Percentiles rank a stretch among this genome's conserved stretches.
Conservation (phyloP, 2,329 filamentous ascomycete species). For the Thelonectria discophora region DNA sequence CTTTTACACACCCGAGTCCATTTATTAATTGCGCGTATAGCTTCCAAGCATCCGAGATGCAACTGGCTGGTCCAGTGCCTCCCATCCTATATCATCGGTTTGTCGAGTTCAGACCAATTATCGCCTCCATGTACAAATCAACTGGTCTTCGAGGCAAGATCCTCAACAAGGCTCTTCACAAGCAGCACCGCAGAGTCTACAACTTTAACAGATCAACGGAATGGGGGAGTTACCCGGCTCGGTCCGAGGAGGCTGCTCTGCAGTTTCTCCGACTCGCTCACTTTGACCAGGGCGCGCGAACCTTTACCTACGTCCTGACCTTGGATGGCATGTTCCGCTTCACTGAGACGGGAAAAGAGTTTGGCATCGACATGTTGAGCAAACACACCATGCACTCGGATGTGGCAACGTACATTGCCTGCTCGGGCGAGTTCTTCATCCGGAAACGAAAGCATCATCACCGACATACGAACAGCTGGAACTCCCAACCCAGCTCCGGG, state of each 20-base stretch:
- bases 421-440: slow-evolving; percentile 92
- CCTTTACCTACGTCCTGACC: slow-evolving; percentile 92
- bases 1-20: background rate
- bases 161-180: slow-evolving; percentile 85
- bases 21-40: slow-evolving; percentile 52
- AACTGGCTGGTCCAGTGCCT: slow-evolving; percentile 85
- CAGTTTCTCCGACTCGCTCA: slow-evolving; percentile 88
- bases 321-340: slow-evolving; percentile 88
- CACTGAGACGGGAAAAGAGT: slow-evolving; percentile 95
- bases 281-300: slow-evolving; percentile 83
- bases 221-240: slow-evolving; percentile 72
- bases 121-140: slow-evolving; percentile 86
- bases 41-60: slow-evolving; percentile 93
- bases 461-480: slow-evolving; percentile 57
- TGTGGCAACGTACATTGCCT: slow-evolving; percentile 90
- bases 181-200: slow-evolving; percentile 89
- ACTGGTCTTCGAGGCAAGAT: slow-evolving; percentile 81
- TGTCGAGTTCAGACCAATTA: slow-evolving; percentile 91
- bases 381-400: slow-evolving; percentile 99
- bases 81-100: slow-evolving; percentile 86
- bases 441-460: slow-evolving; percentile 66
- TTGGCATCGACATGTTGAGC: slow-evolving; percentile 89
- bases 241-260: slow-evolving; percentile 74
- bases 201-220: slow-evolving; percentile 83
- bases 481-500: slow-evolving; percentile 60